These are phyloP conservation scores for Ambrosiella cleistominuta DNA, from an alignment of 2,329 filamentous ascomycete species.

Conservation along the genomic window DNA sequence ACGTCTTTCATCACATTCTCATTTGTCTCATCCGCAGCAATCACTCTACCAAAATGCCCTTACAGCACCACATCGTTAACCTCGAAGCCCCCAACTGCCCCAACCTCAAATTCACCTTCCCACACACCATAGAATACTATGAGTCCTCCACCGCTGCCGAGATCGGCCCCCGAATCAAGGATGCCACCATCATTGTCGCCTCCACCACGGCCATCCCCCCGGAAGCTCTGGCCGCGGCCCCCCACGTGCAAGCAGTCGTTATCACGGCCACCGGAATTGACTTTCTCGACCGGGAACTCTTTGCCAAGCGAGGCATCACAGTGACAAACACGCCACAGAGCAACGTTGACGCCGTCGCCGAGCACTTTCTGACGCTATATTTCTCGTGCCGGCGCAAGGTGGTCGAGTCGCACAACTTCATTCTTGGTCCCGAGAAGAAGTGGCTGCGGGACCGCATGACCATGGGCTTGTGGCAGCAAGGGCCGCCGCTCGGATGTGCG, in stretches of 20 bases:
- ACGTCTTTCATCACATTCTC: too few species aligned
- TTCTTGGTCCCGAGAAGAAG: neutral
- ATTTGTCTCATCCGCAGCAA: too few species aligned
- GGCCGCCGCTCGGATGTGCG: conserved; percentile 16
- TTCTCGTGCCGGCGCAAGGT: conserved; percentile 8
- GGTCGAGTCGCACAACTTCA: conserved; percentile 1
- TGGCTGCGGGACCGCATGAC: conserved; percentile 6
- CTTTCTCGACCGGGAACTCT: conserved; percentile 7
- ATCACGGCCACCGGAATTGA: conserved; percentile 11
- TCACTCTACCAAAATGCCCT: neutral
- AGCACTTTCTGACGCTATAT: conserved; percentile 11
- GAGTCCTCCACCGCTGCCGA: neutral
- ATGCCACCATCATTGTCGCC: conserved; percentile 11
- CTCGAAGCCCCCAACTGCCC: conserved; percentile 9
- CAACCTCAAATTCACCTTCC: conserved; percentile 5
- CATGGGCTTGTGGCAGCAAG: conserved; percentile 9
- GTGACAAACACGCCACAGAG: conserved; percentile 11
- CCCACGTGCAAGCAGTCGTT: conserved; percentile 2
- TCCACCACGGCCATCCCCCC: conserved; percentile 9
- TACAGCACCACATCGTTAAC: conserved; percentile 9
- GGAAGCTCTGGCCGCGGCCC: neutral
- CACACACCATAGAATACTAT: conserved; percentile 7
- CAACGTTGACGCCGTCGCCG: conserved; percentile 7
- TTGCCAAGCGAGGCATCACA: conserved; percentile 5
- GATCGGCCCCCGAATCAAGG: conserved; percentile 6